Evolutionary conservation across 345 rosid species (phyloP).

Genomic region (Ceriops zippeliana): DNA sequence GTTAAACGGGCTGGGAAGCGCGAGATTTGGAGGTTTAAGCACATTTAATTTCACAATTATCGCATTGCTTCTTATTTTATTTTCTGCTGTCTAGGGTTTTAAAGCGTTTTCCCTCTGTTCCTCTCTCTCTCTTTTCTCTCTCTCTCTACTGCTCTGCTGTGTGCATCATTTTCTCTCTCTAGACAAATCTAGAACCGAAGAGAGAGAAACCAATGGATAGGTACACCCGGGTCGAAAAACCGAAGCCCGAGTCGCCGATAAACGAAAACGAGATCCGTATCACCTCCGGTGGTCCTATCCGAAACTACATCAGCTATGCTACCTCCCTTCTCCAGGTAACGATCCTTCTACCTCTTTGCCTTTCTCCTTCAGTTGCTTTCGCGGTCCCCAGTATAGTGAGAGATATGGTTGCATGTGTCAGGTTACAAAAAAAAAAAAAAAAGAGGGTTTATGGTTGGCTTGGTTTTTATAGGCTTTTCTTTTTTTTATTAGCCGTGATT

Average conservation of each 20-base stretch:
- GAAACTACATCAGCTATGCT: slow-evolving; percentile 88
- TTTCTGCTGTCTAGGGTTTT: slow-evolving; percentile 15
- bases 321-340: slow-evolving; percentile 73
- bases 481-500: slow-evolving; percentile 2
- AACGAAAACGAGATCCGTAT: slow-evolving; percentile 95
- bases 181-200: not conserved
- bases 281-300: slow-evolving; percentile 73
- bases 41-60: no score
- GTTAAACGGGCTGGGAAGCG: no score
- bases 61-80: no score
- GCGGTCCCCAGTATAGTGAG: not conserved
- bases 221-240: slow-evolving; percentile 78
- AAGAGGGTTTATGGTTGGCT: not conserved
- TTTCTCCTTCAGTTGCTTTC: not conserved
- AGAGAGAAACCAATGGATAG: slow-evolving; percentile 55
- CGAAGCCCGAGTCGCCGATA: slow-evolving; percentile 60
- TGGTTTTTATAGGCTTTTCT: no score
- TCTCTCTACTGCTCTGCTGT: not conserved
- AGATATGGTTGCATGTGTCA: not conserved
- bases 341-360: not conserved
- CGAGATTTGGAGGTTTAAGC: no score
- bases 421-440: no score
- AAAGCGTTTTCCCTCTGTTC: slow-evolving; percentile 13
- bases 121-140: not conserved
- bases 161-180: not conserved